These are phyloP conservation scores for Nemophila menziesii DNA, from an alignment of 257 asterid genomes.

Conservation along the genomic window DNA sequence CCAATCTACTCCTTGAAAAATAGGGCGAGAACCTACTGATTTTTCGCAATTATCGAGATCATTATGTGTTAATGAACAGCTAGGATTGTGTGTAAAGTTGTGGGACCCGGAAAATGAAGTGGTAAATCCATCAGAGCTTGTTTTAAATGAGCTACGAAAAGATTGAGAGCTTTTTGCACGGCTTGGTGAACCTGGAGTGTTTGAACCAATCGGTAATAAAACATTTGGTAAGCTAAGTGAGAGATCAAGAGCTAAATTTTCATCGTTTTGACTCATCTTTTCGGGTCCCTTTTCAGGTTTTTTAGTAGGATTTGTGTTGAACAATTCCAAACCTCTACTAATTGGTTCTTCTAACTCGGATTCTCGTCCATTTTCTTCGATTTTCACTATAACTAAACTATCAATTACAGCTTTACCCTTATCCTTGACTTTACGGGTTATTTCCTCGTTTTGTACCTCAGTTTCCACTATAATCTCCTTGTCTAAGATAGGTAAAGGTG, in stretches of 20 bases:
- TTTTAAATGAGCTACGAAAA: conserved; percentile 66
- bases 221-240: conserved; percentile 97
- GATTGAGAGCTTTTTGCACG: conserved; percentile 80
- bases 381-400: conserved; percentile 26
- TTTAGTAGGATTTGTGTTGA: conserved; percentile 62
- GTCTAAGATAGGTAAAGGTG: conserved; percentile 15
- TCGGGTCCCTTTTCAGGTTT: conserved; percentile 52
- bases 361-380: conserved; percentile 35
- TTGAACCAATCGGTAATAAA: conserved; percentile 65
- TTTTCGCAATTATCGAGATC: conserved; percentile 60
- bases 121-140: conserved; percentile 82
- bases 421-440: conserved; percentile 33
- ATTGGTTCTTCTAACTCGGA: conserved; percentile 61
- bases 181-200: conserved; percentile 77
- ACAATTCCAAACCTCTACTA: conserved; percentile 62
- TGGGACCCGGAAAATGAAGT: conserved; percentile 93
- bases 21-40: conserved; percentile 83
- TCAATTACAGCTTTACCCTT: conserved; percentile 59
- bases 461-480: conserved; percentile 24
- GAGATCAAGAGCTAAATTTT: conserved; percentile 80
- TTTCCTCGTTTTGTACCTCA: conserved; percentile 31
- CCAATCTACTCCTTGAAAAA: conserved; percentile 97
- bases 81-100: conserved; percentile 90
- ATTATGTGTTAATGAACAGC: conserved; percentile 79
- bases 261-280: conserved; percentile 37